Conservation (phyloP, 768 basidiomycete species). For the Pleurotus salmoneostramineus region DNA sequence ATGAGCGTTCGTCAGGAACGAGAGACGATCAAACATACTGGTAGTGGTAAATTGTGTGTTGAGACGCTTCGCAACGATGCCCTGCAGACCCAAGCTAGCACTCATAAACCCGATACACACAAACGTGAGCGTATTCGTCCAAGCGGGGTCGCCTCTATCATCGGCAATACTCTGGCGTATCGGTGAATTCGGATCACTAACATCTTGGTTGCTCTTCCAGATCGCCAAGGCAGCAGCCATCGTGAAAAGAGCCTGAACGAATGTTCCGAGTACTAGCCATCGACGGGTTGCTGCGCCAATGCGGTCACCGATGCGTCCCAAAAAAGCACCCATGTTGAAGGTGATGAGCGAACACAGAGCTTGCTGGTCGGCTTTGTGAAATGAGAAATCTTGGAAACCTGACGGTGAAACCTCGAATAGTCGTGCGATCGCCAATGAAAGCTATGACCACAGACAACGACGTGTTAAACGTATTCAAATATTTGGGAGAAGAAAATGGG, state of each 20-base stretch:
- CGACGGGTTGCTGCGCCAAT: slow-evolving; percentile 68
- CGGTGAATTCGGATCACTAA: not conserved
- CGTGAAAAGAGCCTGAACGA: slow-evolving; percentile 73
- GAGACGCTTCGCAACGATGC: slow-evolving; percentile 80
- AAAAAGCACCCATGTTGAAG: slow-evolving; percentile 69
- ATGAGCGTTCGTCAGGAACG: not conserved
- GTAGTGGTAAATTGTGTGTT: slow-evolving; percentile 79
- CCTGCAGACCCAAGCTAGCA: slow-evolving; percentile 79
- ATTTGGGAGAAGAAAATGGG: not conserved
- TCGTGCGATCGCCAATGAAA: slow-evolving; percentile 76
- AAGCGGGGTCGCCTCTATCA: slow-evolving; percentile 58
- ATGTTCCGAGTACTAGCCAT: slow-evolving; percentile 74
- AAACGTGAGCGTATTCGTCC: slow-evolving; percentile 65
- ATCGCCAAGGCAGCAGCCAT: slow-evolving; percentile 68
- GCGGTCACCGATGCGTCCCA: slow-evolving; percentile 77
- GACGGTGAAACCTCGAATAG: slow-evolving; percentile 51
- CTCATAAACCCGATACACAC: slow-evolving; percentile 78
- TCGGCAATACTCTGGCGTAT: slow-evolving; percentile 38
- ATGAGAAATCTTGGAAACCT: slow-evolving; percentile 49
- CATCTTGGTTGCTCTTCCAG: slow-evolving; percentile 59
- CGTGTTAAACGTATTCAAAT: no score
- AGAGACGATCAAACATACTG: slow-evolving; percentile 36
- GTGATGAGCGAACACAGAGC: slow-evolving; percentile 72
- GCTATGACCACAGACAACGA: slow-evolving; percentile 36
- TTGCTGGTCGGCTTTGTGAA: slow-evolving; percentile 81